Conservation (phyloP, 805 yeast genomes). For the Starmerella scarabaei region DNA sequence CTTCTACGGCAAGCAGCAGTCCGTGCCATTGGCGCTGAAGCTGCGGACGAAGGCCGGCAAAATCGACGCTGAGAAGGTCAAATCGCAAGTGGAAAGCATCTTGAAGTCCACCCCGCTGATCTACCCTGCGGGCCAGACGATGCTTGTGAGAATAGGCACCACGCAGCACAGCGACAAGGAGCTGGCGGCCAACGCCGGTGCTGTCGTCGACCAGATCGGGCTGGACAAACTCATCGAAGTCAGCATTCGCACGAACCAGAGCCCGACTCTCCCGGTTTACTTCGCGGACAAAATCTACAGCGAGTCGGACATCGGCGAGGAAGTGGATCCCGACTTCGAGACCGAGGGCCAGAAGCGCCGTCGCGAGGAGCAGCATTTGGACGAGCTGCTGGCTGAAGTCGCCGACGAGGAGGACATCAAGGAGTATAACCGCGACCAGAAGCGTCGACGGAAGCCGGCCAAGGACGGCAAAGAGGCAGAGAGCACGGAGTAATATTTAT, state of each 20-base stretch:
- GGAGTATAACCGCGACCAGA: conserved; percentile 46
- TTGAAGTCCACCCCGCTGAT: conserved; percentile 46
- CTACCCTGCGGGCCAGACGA: conserved; percentile 61
- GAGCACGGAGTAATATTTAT: conserved; percentile 2
- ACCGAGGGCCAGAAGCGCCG: conserved; percentile 22
- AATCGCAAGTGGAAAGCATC: conserved; percentile 46
- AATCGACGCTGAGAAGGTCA: conserved; percentile 39
- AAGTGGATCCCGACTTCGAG: conserved; percentile 29
- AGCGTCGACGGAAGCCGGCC: conserved; percentile 14
- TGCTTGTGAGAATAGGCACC: conserved; percentile 56
- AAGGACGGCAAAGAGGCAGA: background rate
- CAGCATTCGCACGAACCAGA: conserved; percentile 54
- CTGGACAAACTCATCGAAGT: conserved; percentile 26
- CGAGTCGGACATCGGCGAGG: conserved; percentile 37
- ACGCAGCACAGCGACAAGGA: conserved; percentile 35
- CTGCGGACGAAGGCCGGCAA: conserved; percentile 25
- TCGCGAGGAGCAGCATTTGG: conserved; percentile 35
- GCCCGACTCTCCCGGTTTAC: conserved; percentile 79
- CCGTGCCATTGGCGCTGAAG: conserved; percentile 46
- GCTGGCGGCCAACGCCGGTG: conserved; percentile 47
- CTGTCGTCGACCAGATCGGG: conserved; percentile 38
- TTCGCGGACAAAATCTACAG: conserved; percentile 41
- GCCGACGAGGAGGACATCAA: conserved; percentile 59
- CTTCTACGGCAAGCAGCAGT: conserved; percentile 56
- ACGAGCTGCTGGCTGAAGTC: conserved; percentile 71